A percentile compares a stretch with the other conserved stretches of the same genome.
Conservation (phyloP, 768 basidiomycete genomes). For the Tylopilus subfusipes region DNA sequence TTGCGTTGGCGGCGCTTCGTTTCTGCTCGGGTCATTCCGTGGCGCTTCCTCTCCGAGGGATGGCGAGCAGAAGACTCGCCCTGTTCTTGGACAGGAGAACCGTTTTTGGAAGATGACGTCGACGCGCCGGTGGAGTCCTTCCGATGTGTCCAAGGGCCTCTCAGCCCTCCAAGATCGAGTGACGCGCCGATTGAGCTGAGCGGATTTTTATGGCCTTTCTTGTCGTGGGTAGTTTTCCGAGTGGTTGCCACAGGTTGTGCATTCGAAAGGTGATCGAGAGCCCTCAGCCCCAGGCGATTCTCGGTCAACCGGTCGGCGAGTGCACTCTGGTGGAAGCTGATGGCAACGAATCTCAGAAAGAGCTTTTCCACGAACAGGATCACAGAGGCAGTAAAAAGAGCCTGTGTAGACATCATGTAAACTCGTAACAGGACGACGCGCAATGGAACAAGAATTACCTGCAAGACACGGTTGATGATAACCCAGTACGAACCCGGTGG, state of each 20-base stretch:
- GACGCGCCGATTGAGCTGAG: conserved; percentile 37
- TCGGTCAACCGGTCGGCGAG: conserved; percentile 70
- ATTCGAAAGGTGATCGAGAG: conserved; percentile 68
- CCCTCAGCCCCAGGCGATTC: conserved; percentile 66
- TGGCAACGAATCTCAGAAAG: conserved; percentile 72
- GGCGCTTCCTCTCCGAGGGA: conserved; percentile 11
- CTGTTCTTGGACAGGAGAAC: conserved; percentile 11
- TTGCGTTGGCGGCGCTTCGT: conserved; percentile 43
- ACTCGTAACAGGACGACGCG: not conserved
- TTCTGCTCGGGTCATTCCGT: conserved; percentile 24
- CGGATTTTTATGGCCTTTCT: conserved; percentile 45
- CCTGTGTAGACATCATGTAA: conserved; percentile 27
- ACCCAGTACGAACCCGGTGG: conserved; percentile 68
- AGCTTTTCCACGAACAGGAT: conserved; percentile 53
- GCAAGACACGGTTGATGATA: conserved; percentile 66
- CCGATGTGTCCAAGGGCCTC: conserved; percentile 11
- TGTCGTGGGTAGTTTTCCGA: conserved; percentile 40
- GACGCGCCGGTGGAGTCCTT: conserved; percentile 12
- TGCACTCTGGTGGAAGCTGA: conserved; percentile 75
- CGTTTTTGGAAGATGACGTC: not conserved
- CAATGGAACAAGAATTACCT: conserved; percentile 38
- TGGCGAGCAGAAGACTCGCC: conserved; percentile 10
- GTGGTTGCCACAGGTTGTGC: conserved; percentile 43
- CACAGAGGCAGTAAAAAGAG: conserved; percentile 42
- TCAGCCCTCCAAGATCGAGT: conserved; percentile 30